Evolutionary conservation across 116 monocot species (phyloP).

Genomic region (Papilionanthe hybrid): DNA sequence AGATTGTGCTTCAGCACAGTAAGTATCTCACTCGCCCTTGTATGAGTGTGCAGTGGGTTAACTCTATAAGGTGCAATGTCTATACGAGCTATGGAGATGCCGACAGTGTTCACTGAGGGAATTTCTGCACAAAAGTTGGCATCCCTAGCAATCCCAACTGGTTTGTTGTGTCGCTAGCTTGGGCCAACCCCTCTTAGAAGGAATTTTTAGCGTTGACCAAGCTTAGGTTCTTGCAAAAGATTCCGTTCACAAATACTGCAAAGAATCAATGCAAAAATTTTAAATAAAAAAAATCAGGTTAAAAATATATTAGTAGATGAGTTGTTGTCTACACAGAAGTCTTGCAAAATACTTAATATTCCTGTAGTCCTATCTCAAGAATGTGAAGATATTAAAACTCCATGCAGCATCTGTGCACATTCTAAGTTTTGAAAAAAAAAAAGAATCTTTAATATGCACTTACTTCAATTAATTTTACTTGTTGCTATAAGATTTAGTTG

Average conservation of each 20-base stretch:
- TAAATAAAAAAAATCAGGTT: not conserved
- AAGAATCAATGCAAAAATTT: too few species aligned
- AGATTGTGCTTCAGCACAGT: conserved; percentile 1
- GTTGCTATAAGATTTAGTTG: too few species aligned
- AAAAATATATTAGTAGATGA: not conserved
- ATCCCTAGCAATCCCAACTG: conserved; percentile 1
- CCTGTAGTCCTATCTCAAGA: too few species aligned
- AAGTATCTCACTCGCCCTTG: conserved; percentile 11
- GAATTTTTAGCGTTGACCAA: not conserved
- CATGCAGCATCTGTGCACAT: too few species aligned
- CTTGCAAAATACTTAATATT: not conserved
- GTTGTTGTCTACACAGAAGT: not conserved
- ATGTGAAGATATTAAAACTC: too few species aligned
- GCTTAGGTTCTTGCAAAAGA: not conserved
- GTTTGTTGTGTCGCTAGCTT: not conserved
- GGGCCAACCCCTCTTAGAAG: not conserved
- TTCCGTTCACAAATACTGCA: conserved; percentile 4
- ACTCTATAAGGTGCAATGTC: conserved; percentile 11
- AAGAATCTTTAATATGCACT: too few species aligned
- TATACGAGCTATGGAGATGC: conserved; percentile 10
- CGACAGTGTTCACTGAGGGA: conserved; percentile 14
- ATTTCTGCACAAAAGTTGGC: not conserved
- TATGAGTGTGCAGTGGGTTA: conserved; percentile 12
- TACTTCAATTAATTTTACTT: too few species aligned
- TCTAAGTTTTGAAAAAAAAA: too few species aligned